Conservation (phyloP, 2,329 filamentous ascomycete species). For the Epichloe festucae region DNA sequence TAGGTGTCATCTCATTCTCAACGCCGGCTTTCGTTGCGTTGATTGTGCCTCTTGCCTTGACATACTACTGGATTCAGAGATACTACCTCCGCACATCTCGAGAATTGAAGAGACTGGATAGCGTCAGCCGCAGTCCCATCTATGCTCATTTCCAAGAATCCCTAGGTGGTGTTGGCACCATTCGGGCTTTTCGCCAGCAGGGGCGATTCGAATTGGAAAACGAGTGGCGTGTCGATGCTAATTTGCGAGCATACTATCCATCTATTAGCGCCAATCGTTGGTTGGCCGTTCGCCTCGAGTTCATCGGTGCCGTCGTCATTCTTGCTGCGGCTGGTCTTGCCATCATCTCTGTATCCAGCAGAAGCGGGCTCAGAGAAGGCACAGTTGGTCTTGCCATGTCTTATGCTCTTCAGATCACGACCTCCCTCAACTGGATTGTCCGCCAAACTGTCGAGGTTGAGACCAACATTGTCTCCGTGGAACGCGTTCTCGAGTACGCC, state of each 20-base stretch:
- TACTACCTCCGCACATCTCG: constrained; percentile 95
- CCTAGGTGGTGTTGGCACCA: constrained; percentile 84
- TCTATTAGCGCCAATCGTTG: constrained; percentile 90
- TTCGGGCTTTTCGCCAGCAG: constrained; percentile 87
- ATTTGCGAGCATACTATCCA: constrained; percentile 87
- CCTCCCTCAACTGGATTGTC: constrained; percentile 97
- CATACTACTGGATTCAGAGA: constrained; percentile 89
- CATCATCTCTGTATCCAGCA: constrained; percentile 63
- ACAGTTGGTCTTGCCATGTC: constrained; percentile 90
- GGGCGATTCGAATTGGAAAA: constrained; percentile 82
- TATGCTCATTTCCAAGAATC: constrained; percentile 98
- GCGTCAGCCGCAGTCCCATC: constrained; percentile 87
- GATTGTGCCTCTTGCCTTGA: constrained; percentile 64
- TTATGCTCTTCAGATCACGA: constrained; percentile 92
- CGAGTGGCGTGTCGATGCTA: constrained; percentile 93
- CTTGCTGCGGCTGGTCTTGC: constrained; percentile 71
- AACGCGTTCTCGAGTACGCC: constrained; percentile 93
- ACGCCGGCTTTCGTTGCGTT: constrained; percentile 71
- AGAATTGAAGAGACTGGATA: constrained; percentile 91
- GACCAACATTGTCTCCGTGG: constrained; percentile 98
- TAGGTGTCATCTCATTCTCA: constrained; percentile 69
- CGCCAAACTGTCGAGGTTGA: constrained; percentile 98
- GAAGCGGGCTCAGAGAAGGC: constrained; percentile 53
- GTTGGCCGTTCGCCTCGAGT: constrained; percentile 89
- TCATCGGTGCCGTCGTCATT: constrained; percentile 91